A percentile compares a stretch with the other conserved stretches of the same genome.
These are phyloP conservation scores for Penicillium ochrochloron DNA, from an alignment of 495 filamentous ascomycete species.

Conservation along the genomic window DNA sequence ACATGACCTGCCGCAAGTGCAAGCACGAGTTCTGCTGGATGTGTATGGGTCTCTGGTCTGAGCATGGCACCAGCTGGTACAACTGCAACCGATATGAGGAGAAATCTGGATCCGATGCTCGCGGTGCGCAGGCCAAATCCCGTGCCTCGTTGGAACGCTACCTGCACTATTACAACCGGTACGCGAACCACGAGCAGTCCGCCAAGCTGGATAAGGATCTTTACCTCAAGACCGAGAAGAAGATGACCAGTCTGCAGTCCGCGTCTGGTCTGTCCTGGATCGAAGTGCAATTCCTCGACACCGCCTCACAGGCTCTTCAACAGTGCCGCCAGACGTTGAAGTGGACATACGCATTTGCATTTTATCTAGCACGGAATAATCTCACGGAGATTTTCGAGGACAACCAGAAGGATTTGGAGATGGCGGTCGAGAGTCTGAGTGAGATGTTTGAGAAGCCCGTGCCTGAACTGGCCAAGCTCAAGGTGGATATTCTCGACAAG, in stretches of 20 bases:
- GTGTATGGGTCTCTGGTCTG: constrained; percentile 98
- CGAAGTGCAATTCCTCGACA: constrained; percentile 94
- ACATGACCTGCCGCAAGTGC: constrained; percentile 99
- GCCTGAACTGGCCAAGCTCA: constrained; percentile 77
- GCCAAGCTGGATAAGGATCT: constrained; percentile 97
- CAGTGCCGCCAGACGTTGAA: constrained; percentile 96
- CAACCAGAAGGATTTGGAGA: constrained; percentile 96
- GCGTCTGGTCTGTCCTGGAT: constrained; percentile 98
- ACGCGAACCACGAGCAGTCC: constrained; percentile 98
- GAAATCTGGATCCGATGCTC: constrained; percentile 86
- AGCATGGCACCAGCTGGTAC: constrained; percentile 99
- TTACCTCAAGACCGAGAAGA: constrained; percentile 94
- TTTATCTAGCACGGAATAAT: constrained; percentile 93
- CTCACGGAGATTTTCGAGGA: constrained; percentile 97
- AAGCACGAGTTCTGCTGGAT: constrained; percentile 99
- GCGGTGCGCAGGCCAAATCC: constrained; percentile 88
- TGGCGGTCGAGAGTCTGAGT: constrained; percentile 92
- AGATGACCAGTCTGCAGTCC: constrained; percentile 94
- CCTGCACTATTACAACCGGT: constrained; percentile 97
- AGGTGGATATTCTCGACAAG: constrained; percentile 98
- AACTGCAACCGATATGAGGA: constrained; percentile 98
- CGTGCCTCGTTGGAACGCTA: constrained; percentile 90
- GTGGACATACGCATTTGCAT: constrained; percentile 99
- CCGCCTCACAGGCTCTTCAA: constrained; percentile 91
- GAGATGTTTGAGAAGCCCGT: constrained; percentile 98